Conservation (phyloP, 202 grass and related monocot genomes). For the Schoenoplectus tabernaemontani region DNA sequence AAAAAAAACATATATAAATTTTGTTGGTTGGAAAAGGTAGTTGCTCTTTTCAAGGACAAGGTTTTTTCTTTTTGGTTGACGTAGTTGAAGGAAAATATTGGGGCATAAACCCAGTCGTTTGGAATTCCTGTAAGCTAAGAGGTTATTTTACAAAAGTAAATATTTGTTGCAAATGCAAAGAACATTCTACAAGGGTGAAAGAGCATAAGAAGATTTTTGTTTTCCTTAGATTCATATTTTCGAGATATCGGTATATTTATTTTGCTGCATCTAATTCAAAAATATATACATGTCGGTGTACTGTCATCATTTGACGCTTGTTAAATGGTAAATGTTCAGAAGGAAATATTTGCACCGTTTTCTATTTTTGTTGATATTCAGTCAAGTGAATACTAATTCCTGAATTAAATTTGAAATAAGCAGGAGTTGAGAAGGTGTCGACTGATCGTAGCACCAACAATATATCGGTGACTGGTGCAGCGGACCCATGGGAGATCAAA, state of each 20-base stretch:
- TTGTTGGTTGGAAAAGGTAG: not conserved
- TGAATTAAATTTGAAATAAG: not conserved
- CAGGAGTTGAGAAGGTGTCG: conserved; percentile 54
- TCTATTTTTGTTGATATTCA: not conserved
- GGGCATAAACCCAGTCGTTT: not conserved
- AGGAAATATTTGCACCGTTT: not conserved
- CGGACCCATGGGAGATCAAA: conserved; percentile 60
- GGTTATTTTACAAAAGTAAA: not conserved
- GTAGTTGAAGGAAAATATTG: not conserved
- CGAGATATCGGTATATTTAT: not conserved
- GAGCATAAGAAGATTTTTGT: not conserved
- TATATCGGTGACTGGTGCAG: conserved; percentile 48
- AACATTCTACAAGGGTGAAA: not conserved
- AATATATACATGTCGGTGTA: no score
- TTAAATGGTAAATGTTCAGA: no score
- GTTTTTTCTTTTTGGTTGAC: not conserved
- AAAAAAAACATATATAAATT: not conserved
- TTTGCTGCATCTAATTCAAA: not conserved
- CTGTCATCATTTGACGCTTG: no score
- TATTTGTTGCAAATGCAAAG: not conserved
- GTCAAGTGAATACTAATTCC: not conserved
- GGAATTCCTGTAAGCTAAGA: not conserved
- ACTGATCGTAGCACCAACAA: conserved; percentile 38
- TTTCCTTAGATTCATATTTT: not conserved
- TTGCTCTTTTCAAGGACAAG: not conserved